Evolutionary conservation across 2,329 filamentous ascomycete species (phyloP).

Genomic region (Sordariomycetes sp.): DNA sequence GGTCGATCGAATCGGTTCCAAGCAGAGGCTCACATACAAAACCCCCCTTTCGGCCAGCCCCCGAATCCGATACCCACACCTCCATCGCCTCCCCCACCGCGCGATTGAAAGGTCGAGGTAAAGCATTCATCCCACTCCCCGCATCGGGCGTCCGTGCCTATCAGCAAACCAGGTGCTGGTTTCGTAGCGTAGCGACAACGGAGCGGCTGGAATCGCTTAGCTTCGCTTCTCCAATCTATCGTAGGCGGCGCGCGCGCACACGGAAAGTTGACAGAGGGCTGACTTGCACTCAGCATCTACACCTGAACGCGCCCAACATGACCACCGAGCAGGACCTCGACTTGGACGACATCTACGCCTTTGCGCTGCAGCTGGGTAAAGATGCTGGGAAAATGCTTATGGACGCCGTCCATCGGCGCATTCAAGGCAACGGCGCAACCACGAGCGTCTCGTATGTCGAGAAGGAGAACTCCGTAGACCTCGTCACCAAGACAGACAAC

Average conservation of each 20-base stretch:
- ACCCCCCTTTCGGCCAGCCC: too few species aligned
- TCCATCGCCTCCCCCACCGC: too few species aligned
- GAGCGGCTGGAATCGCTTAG: background rate
- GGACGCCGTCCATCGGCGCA: slow-evolving; percentile 37
- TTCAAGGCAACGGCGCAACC: slow-evolving; percentile 10
- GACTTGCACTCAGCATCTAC: background rate
- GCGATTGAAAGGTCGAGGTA: too few species aligned
- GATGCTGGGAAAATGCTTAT: slow-evolving; percentile 61
- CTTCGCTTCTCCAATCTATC: background rate
- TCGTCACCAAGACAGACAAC: slow-evolving; percentile 69
- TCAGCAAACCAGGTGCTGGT: too few species aligned
- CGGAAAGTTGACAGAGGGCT: background rate
- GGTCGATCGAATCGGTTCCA: too few species aligned
- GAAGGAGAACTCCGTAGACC: slow-evolving; percentile 69
- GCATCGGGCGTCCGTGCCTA: too few species aligned
- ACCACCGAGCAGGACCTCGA: slow-evolving; percentile 29
- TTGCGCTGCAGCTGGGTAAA: slow-evolving; percentile 62
- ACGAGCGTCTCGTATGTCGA: slow-evolving; percentile 29
- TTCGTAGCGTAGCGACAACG: background rate
- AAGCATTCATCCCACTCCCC: slow-evolving; percentile 3
- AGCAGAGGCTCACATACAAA: too few species aligned
- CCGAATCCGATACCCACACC: too few species aligned
- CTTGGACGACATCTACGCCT: slow-evolving; percentile 57
- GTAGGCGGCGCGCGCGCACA: too few species aligned
- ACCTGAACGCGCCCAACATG: slow-evolving; percentile 4